A percentile compares a stretch with the other conserved stretches of the same genome.
These are phyloP conservation scores for Primulina eburnea DNA, from an alignment of 257 asterid species.

Conservation along the genomic window DNA sequence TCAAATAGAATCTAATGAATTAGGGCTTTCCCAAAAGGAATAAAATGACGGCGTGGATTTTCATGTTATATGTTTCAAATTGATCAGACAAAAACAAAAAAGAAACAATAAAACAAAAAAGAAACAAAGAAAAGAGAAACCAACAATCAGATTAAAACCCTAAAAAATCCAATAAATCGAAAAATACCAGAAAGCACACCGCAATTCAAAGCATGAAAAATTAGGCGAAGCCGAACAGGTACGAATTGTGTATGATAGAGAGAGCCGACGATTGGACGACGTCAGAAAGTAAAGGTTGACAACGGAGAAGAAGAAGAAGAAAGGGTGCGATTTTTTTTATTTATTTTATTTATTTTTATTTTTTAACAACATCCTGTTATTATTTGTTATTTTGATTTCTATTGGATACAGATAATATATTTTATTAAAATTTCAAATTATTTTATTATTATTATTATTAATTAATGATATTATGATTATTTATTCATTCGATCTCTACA, in stretches of 20 bases:
- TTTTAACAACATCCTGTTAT: too few species aligned
- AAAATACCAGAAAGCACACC: constrained; percentile 5
- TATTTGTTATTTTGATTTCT: too few species aligned
- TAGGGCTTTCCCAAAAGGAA: constrained; percentile 42
- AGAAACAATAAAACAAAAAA: neutral
- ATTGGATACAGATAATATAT: too few species aligned
- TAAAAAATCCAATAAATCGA: constrained; percentile 17
- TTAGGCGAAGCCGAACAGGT: neutral
- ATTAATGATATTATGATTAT: too few species aligned
- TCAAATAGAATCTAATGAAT: neutral
- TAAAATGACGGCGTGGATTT: constrained; percentile 25
- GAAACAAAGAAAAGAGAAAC: neutral
- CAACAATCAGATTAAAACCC: constrained; percentile 17
- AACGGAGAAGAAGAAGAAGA: constrained; percentile 25
- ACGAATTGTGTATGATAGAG: neutral
- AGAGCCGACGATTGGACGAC: constrained; percentile 27
- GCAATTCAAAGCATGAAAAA: constrained; percentile 10
- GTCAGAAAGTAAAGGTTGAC: constrained; percentile 32
- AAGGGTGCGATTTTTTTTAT: neutral
- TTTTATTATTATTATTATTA: too few species aligned
- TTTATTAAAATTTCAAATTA: too few species aligned
- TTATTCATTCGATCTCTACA: too few species aligned
- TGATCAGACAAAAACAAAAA: constrained; percentile 4
- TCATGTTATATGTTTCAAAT: constrained; percentile 24
- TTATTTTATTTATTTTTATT: too few species aligned